Evolutionary conservation across 768 basidiomycete genomes (phyloP).

Genomic region (Gloeophyllum trabeum): DNA sequence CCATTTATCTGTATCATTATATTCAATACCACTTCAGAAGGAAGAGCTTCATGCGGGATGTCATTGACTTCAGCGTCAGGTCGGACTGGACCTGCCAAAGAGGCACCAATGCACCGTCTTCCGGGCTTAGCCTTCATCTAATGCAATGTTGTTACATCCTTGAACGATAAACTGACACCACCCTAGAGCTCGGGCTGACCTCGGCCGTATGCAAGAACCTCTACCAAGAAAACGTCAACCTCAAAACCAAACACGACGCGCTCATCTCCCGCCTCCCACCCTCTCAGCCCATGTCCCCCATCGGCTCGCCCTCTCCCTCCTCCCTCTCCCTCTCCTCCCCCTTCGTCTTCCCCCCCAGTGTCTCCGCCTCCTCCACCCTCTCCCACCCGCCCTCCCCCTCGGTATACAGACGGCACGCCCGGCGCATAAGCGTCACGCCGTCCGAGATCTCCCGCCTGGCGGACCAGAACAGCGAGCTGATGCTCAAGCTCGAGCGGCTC

Average conservation of each 20-base stretch:
- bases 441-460: constrained; percentile 60
- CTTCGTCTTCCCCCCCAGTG: constrained; percentile 19
- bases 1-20: not conserved
- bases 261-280: constrained; percentile 53
- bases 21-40: too few relatives aligned
- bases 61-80: too few relatives aligned
- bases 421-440: constrained; percentile 54
- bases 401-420: constrained; percentile 11
- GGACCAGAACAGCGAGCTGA: constrained; percentile 77
- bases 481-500: constrained; percentile 63
- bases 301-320: constrained; percentile 11
- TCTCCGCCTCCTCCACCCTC: constrained; percentile 12
- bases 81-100: too few relatives aligned
- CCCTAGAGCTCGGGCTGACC: constrained; percentile 55
- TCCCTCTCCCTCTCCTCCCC: constrained; percentile 16
- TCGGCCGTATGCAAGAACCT: constrained; percentile 59
- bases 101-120: too few relatives aligned
- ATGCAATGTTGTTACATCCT: not conserved
- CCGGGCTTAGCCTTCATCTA: not conserved
- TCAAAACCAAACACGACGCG: constrained; percentile 65
- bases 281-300: constrained; percentile 25
- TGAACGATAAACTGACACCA: constrained; percentile 1
- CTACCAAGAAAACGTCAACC: constrained; percentile 53
- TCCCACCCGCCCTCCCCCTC: constrained; percentile 12
- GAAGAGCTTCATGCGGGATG: too few relatives aligned